phyloP scores from a whole-genome alignment of 768 basidiomycete genomes.

The Amanita exitialis region DNA sequence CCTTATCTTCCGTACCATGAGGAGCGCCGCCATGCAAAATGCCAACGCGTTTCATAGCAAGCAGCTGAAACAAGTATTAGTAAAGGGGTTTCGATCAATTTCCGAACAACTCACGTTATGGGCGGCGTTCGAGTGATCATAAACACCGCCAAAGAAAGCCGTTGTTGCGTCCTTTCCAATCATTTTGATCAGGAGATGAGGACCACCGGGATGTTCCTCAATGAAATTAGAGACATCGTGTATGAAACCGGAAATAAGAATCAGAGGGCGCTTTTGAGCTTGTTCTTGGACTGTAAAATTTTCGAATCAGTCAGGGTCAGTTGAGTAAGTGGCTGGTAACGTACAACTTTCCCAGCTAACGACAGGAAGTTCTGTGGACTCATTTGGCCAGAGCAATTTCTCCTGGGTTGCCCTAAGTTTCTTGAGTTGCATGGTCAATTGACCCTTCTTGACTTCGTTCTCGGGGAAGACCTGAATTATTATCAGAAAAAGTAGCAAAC shows the following conservation, averaged over 20 bases:
- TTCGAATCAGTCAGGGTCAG: background rate
- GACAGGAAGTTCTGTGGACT: conserved; percentile 66
- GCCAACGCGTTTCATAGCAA: conserved; percentile 61
- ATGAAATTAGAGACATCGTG: conserved; percentile 81
- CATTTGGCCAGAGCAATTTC: conserved; percentile 67
- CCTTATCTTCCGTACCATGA: conserved; percentile 48
- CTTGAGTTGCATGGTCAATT: conserved; percentile 92
- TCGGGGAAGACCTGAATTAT: conserved; percentile 34
- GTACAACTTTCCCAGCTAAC: conserved; percentile 82
- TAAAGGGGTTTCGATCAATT: background rate
- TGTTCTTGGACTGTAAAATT: conserved; percentile 60
- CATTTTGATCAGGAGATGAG: conserved; percentile 71
- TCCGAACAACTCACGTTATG: conserved; percentile 50
- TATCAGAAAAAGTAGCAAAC: background rate
- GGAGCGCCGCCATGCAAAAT: conserved; percentile 52
- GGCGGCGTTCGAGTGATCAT: conserved; percentile 82
- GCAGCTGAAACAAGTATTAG: conserved; percentile 23
- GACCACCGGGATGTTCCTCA: conserved; percentile 89
- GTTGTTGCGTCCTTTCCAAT: conserved; percentile 90
- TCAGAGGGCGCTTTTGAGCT: conserved; percentile 64
- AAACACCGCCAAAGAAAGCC: conserved; percentile 90
- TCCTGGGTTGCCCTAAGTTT: conserved; percentile 74
- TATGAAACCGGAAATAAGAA: conserved; percentile 87
- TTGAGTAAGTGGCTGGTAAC: conserved; percentile 14
- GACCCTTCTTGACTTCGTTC: conserved; percentile 71